Conservation (phyloP, 257 asterid genomes). For the Solanum dulcamara region DNA sequence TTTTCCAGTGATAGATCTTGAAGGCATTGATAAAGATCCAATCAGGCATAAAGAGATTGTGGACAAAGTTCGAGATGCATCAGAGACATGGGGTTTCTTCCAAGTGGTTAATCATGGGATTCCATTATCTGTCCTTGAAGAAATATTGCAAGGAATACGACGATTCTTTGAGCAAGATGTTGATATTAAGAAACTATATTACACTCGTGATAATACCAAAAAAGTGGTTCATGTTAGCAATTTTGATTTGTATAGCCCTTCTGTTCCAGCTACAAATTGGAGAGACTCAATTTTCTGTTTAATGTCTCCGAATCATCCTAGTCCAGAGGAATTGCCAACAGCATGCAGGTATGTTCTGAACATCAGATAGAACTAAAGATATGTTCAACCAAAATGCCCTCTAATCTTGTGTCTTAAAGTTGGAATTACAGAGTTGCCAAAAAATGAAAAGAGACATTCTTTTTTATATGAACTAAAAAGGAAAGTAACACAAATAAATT, state of each 20-base stretch:
- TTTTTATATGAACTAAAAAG: too few relatives aligned
- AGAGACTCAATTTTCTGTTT: slow-evolving; percentile 21
- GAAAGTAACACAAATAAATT: too few relatives aligned
- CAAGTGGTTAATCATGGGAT: slow-evolving; percentile 44
- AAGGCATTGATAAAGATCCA: neutral
- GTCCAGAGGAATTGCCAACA: slow-evolving; percentile 37
- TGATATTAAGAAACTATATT: slow-evolving; percentile 37
- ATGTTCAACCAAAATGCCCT: too few relatives aligned
- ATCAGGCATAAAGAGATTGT: neutral
- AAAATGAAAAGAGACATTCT: too few relatives aligned
- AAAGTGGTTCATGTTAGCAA: slow-evolving; percentile 29
- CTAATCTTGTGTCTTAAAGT: too few relatives aligned
- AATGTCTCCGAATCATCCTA: slow-evolving; percentile 32
- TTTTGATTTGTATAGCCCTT: slow-evolving; percentile 28
- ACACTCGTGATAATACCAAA: slow-evolving; percentile 27
- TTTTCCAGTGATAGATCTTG: slow-evolving; percentile 31
- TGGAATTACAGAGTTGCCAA: too few relatives aligned
- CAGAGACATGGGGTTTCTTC: slow-evolving; percentile 43
- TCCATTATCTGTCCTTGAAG: slow-evolving; percentile 7
- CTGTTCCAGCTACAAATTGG: slow-evolving; percentile 35
- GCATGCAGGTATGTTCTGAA: slow-evolving; percentile 45
- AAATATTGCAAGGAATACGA: slow-evolving; percentile 28
- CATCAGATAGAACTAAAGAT: too few relatives aligned
- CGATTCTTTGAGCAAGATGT: slow-evolving; percentile 48
- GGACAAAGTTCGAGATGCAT: slow-evolving; percentile 32